phyloP scores from a whole-genome alignment of 2,329 filamentous ascomycete species.

The Apiospora sp. region DNA sequence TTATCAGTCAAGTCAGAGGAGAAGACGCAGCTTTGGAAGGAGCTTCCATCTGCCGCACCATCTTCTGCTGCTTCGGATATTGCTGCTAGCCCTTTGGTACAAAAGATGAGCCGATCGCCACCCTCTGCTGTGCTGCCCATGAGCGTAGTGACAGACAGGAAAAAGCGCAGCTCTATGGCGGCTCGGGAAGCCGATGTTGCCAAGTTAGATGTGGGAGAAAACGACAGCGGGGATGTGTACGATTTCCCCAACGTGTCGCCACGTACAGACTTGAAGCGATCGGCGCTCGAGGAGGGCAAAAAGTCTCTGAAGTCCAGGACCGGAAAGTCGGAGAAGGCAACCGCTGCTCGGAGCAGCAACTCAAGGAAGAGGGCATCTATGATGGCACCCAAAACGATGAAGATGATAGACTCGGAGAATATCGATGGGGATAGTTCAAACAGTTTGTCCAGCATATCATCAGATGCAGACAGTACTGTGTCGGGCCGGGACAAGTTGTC shows the following conservation, averaged over 20 bases:
- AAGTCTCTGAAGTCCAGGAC: conserved; percentile 41
- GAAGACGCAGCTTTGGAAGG: conserved; percentile 45
- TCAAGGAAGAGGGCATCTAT: conserved; percentile 54
- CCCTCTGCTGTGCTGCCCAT: conserved; percentile 41
- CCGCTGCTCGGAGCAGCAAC: conserved; percentile 28
- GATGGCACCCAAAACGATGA: conserved; percentile 46
- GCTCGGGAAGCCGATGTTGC: conserved; percentile 41
- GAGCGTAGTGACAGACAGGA: conserved; percentile 48
- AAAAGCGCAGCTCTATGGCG: conserved; percentile 47
- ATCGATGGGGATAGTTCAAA: conserved; percentile 44
- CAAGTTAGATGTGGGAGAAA: conserved; percentile 34
- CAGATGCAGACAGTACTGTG: conserved; percentile 37
- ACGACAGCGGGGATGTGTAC: conserved; percentile 54
- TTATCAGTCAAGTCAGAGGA: conserved; percentile 46
- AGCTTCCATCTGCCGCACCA: conserved; percentile 32
- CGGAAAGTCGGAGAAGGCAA: conserved; percentile 38
- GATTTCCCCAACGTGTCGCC: conserved; percentile 62
- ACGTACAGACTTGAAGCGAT: conserved; percentile 34
- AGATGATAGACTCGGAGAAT: conserved; percentile 38
- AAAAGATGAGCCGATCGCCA: conserved; percentile 44
- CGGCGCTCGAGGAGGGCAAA: conserved; percentile 31
- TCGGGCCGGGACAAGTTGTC: conserved; percentile 42
- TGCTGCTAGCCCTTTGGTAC: conserved; percentile 51
- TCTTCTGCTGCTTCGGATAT: conserved; percentile 32
- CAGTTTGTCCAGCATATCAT: conserved; percentile 36